Evolutionary conservation across 495 filamentous ascomycete genomes (phyloP).

Genomic region (Xylaria longipes): DNA sequence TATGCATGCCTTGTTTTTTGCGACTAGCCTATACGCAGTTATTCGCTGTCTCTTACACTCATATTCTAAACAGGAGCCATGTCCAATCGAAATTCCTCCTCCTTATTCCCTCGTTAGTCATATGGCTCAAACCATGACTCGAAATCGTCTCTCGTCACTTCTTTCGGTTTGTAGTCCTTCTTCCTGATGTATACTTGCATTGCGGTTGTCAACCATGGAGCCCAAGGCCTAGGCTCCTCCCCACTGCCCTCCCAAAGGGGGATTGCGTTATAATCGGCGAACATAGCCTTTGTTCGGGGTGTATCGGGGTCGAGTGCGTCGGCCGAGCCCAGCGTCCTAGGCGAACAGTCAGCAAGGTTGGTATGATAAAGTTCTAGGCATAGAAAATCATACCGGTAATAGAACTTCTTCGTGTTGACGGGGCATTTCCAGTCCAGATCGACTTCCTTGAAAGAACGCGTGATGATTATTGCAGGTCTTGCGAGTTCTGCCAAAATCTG

Average conservation of each 20-base stretch:
- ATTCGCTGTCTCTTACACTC: not conserved
- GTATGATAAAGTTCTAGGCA: not conserved
- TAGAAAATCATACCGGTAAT: not conserved
- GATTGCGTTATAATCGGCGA: not conserved
- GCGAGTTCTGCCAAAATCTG: slow-evolving; percentile 38
- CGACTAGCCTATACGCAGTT: not conserved
- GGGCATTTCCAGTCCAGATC: slow-evolving; percentile 17
- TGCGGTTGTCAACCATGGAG: not conserved
- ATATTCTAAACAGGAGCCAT: not conserved
- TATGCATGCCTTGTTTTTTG: not conserved
- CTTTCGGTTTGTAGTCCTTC: not conserved
- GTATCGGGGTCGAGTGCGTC: slow-evolving; percentile 10
- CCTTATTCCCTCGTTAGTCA: not conserved
- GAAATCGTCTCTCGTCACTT: not conserved
- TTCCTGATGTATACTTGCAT: not conserved
- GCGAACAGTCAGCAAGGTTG: not conserved
- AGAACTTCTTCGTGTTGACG: not conserved
- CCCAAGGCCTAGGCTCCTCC: not conserved
- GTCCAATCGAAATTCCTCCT: not conserved
- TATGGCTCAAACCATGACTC: not conserved
- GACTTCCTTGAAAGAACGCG: not conserved
- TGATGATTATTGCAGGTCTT: slow-evolving; percentile 37
- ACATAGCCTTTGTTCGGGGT: slow-evolving; percentile 4
- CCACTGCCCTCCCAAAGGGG: not conserved
- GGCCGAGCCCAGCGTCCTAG: not conserved